phyloP scores from a whole-genome alignment of 305 asterid genomes.

The Fraxinus xanthoxyloides region DNA sequence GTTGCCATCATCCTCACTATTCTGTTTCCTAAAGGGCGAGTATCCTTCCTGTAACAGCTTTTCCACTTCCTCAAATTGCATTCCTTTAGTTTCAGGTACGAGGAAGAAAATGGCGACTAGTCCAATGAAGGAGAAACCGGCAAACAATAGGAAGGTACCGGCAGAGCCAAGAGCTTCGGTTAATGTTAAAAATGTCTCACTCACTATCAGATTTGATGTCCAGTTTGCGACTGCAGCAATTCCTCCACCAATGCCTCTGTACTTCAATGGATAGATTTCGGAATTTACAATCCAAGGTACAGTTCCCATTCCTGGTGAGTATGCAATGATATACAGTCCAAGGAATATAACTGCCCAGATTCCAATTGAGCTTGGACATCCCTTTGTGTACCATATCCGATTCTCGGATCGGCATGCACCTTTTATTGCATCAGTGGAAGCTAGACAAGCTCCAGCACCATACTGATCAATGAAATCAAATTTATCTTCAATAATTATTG shows the following conservation, averaged over 20 bases:
- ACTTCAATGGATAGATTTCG: slow-evolving; percentile 63
- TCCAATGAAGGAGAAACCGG: slow-evolving; percentile 52
- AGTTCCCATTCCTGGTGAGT: slow-evolving; percentile 81
- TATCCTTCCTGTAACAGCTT: slow-evolving; percentile 53
- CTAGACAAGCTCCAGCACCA: slow-evolving; percentile 58
- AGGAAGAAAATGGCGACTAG: slow-evolving; percentile 52
- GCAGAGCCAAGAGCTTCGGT: slow-evolving; percentile 58
- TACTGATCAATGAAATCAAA: slow-evolving; percentile 27
- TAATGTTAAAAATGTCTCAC: slow-evolving; percentile 59
- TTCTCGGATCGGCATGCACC: slow-evolving; percentile 40
- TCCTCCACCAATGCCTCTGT: slow-evolving; percentile 76
- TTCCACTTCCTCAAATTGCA: slow-evolving; percentile 67
- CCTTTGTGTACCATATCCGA: slow-evolving; percentile 57
- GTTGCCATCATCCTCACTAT: slow-evolving; percentile 2
- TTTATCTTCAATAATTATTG: neutral
- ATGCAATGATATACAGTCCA: slow-evolving; percentile 54
- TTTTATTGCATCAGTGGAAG: slow-evolving; percentile 30
- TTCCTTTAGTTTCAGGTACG: slow-evolving; percentile 75
- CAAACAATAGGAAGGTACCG: slow-evolving; percentile 69
- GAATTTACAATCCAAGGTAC: slow-evolving; percentile 78
- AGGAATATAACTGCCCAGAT: slow-evolving; percentile 52
- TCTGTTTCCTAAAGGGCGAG: slow-evolving; percentile 39
- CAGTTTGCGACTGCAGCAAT: slow-evolving; percentile 68
- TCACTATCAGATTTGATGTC: slow-evolving; percentile 62
- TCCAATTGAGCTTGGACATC: slow-evolving; percentile 69